Conservation (phyloP, 177 flowering plant genomes). For the Vitis hybrid region DNA sequence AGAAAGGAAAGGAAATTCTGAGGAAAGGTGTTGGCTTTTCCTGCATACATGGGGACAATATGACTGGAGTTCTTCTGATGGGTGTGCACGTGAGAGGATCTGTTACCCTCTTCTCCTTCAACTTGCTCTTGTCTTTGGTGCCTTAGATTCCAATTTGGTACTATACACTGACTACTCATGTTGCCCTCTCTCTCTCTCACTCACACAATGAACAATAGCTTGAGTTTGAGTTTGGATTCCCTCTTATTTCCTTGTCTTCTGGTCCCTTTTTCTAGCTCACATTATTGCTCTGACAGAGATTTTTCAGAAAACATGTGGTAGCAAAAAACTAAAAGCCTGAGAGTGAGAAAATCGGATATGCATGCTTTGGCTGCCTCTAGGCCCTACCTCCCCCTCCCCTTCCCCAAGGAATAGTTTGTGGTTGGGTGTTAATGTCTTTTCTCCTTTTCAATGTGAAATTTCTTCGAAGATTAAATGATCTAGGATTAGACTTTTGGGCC, state of each 20-base stretch:
- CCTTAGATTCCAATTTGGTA: slow-evolving; percentile 37
- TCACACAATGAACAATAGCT: slow-evolving; percentile 10
- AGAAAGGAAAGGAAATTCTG: not conserved
- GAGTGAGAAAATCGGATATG: not conserved
- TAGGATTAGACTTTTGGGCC: not conserved
- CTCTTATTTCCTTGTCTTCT: slow-evolving; percentile 13
- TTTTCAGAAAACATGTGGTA: slow-evolving; percentile 32
- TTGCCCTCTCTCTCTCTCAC: slow-evolving; percentile 10
- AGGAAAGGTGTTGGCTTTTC: not conserved
- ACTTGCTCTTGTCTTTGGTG: slow-evolving; percentile 37
- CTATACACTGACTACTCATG: slow-evolving; percentile 34
- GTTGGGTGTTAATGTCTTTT: slow-evolving; percentile 1
- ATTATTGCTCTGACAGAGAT: slow-evolving; percentile 25
- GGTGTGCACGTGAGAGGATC: slow-evolving; percentile 39
- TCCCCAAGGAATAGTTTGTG: not conserved
- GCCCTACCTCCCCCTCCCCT: not conserved
- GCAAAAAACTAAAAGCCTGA: slow-evolving; percentile 6
- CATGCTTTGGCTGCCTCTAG: not conserved
- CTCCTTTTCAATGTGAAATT: not conserved
- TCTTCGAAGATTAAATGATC: not conserved
- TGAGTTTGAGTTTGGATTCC: slow-evolving; percentile 8
- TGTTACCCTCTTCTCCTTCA: slow-evolving; percentile 35
- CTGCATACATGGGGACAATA: slow-evolving; percentile 35
- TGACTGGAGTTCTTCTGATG: slow-evolving; percentile 2
- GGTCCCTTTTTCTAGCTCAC: slow-evolving; percentile 14